Evolutionary conservation across 75 land plant genomes (phyloP), one percentile per base, ranked within the genome.

Genomic region (Cunninghamia lanceolata): DNA sequence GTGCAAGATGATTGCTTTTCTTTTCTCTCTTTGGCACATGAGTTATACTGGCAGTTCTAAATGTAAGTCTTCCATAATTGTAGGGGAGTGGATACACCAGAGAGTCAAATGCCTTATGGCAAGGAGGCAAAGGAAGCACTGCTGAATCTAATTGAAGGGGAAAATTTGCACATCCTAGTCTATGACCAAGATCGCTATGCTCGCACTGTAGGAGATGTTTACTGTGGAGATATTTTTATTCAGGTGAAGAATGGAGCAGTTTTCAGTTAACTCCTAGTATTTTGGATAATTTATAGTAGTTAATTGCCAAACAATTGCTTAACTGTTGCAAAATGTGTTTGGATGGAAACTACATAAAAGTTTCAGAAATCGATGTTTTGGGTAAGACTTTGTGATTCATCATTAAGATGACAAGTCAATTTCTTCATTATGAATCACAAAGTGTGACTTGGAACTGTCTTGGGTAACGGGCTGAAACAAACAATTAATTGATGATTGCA

Each of bases 41-140:
- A 76, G 39, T 39, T 38, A 0, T 76, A 17, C 17, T 76, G 42
- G 76, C 14, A 76, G 39, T 76, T 39, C 43, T 76, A 16, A 76
- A 76, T 19, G 0, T 2, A 19, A 76, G 43, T 19, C 40, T 21
- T 76, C 39, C 21, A 77, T 30, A 70, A 1, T 34, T 38, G 87
- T 92, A 97, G 99, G 85, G 99, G 99, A 85, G 95, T 97, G 30
- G 99, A 97, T 89, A 98, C 99, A 81, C 99, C 99, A 19, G 99
- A 97, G 88, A 91, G 89, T 56, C n/a, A 78, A 28, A 94, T 94
- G 98, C 95, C 98, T 25, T 94, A 89, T 83, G 98, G 98, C 54
- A 87, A 90, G 78, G 92, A 97, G 74, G 93, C 99, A 66, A 96
- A 94, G 85, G 91, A 95, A 13, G 90, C 87, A 68, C 84, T 97